Conservation (phyloP, 2,329 filamentous ascomycete species). For the Daldinia sp. region DNA sequence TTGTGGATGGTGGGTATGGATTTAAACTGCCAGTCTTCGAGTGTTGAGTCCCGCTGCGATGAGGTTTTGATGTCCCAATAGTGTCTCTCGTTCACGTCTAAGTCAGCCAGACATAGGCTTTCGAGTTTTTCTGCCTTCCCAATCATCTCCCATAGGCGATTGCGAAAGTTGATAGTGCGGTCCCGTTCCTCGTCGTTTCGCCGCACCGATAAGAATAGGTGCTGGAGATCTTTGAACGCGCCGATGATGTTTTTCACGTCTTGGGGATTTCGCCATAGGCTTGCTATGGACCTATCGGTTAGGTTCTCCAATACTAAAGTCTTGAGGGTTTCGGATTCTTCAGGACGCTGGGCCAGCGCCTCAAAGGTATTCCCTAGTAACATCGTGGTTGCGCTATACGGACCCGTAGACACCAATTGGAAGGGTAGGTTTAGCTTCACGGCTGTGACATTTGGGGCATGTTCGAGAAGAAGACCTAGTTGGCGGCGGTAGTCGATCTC, state of each 20-base stretch:
- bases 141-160: conserved; percentile 64
- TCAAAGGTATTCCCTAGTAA: conserved; percentile 66
- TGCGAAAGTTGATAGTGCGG: conserved; percentile 56
- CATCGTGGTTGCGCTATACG: conserved; percentile 62
- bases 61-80: conserved; percentile 54
- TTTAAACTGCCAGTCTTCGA: conserved; percentile 57
- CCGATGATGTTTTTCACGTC: conserved; percentile 63
- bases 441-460: conserved; percentile 59
- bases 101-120: conserved; percentile 62
- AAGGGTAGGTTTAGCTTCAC: conserved; percentile 66
- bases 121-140: conserved; percentile 59
- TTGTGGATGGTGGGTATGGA: conserved; percentile 52
- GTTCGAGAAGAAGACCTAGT: conserved; percentile 58
- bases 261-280: conserved; percentile 64
- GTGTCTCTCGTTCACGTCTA: conserved; percentile 56
- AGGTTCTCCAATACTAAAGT: conserved; percentile 64
- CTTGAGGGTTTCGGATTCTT: conserved; percentile 59
- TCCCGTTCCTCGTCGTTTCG: conserved; percentile 56
- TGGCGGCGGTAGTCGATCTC: conserved; percentile 60
- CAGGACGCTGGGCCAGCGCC: conserved; percentile 59
- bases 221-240: conserved; percentile 57
- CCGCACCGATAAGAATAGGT: conserved; percentile 62
- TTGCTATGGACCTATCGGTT: conserved; percentile 61
- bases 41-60: conserved; percentile 52
- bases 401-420: conserved; percentile 59